Conservation (phyloP, 768 basidiomycete genomes). For the Lactarius akahatsu region DNA sequence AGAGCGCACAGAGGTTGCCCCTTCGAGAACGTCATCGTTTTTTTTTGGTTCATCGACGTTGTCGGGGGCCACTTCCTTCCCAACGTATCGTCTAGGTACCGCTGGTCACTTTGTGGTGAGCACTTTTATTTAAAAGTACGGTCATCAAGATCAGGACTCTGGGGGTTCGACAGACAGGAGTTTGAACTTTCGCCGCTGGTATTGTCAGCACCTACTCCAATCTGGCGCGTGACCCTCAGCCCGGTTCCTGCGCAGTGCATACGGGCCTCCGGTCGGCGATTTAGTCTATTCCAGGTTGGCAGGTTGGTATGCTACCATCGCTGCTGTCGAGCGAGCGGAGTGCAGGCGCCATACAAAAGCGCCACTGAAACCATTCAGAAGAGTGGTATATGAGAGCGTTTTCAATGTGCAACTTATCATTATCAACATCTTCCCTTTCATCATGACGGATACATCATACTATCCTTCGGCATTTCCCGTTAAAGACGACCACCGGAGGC, state of each 20-base stretch:
- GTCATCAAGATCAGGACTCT: too few species aligned
- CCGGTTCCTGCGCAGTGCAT: neutral
- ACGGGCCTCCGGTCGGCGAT: neutral
- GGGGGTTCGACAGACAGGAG: too few species aligned
- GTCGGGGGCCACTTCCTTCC: neutral
- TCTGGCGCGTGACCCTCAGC: neutral
- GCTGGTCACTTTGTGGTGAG: neutral
- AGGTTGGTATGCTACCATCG: neutral
- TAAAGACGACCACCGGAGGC: constrained; percentile 7
- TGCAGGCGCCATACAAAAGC: neutral
- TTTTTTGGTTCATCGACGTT: neutral
- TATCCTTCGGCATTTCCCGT: neutral
- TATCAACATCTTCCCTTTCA: neutral
- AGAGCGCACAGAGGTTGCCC: neutral
- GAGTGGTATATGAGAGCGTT: neutral
- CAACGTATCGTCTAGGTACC: neutral
- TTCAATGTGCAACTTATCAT: neutral
- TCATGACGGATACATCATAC: neutral
- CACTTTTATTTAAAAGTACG: too few species aligned
- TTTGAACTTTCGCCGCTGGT: neutral
- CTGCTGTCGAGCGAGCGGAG: neutral
- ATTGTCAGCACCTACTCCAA: too few species aligned
- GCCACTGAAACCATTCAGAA: neutral
- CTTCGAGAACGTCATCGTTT: neutral
- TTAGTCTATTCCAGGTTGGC: neutral